Percentiles rank a stretch among this genome's conserved stretches.
phyloP scores from a whole-genome alignment of 2,329 filamentous ascomycete species.

The Botryosphaeria agaves region DNA sequence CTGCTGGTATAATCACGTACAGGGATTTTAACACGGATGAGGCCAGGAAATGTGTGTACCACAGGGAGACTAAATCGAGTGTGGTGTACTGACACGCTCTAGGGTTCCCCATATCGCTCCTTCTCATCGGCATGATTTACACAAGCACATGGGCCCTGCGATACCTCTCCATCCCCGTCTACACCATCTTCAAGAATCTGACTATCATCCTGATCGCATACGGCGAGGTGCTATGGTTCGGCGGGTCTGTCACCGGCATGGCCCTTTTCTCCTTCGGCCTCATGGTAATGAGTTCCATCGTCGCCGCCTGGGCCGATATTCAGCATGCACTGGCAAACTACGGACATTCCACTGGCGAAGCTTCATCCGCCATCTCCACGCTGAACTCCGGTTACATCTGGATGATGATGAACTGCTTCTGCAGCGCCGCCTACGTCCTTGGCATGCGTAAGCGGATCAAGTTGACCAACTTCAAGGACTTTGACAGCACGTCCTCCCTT shows the following conservation, averaged over 20 bases:
- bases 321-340: conserved; percentile 60
- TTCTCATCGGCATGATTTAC: conserved; percentile 98
- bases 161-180: conserved; percentile 92
- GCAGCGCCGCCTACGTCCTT: conserved; percentile 75
- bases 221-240: conserved; percentile 96
- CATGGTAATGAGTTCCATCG: conserved; percentile 88
- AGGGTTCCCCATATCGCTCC: conserved; percentile 94
- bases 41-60: conserved; percentile 63
- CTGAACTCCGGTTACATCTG: conserved; percentile 90
- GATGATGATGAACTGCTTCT: conserved; percentile 96
- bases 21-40: conserved; percentile 74
- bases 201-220: conserved; percentile 98
- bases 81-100: not conserved
- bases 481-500: conserved; percentile 61
- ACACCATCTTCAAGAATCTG: conserved; percentile 99
- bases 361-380: conserved; percentile 64
- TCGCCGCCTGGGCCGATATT: conserved; percentile 96
- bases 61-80: not conserved
- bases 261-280: conserved; percentile 86
- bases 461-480: conserved; percentile 99
- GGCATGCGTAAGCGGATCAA: conserved; percentile 98
- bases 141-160: conserved; percentile 91
- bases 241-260: conserved; percentile 74
- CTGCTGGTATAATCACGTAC: conserved; percentile 64
- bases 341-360: conserved; percentile 34